Evolutionary conservation across 163 green algal genomes (phyloP), one percentile per base, ranked within the genome.

Genomic region (Chlorella variabilis): DNA sequence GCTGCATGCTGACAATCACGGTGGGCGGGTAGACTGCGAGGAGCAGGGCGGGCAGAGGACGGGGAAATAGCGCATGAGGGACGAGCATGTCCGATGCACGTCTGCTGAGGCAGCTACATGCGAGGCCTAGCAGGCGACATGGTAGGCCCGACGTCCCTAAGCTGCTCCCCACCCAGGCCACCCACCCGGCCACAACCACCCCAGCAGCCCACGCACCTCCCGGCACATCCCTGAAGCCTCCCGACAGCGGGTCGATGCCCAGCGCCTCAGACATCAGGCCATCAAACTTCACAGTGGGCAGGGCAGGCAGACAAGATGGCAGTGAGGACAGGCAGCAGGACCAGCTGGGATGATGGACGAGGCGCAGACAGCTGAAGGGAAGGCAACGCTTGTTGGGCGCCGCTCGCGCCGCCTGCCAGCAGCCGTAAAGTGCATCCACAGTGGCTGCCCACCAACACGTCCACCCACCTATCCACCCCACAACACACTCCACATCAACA

Each of bases 21-120:
- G 73, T 38, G 38, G 73, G 73, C 54, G 73, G 73, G 56, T 80
- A 80, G 27, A 70, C 73, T 80, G 73, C 73, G n/a, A 77, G 48
- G 25, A 67, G n/a, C 21, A n/a, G 9, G 38, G 66, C 34, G 2
- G 20, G 36, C 11, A 54, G 25, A 1, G 49, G 39, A 27, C 18
- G 29, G 21, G n/a, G 27, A 39, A 3, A 2, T 1, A n/a, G n/a
- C 41, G 11, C 21, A 5, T 48, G 25, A 23, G 67, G 41, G 29
- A 39, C 34, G 8, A 5, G 36, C 7, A 6, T 1, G 45, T n/a
- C n/a, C n/a, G n/a, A n/a, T n/a, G n/a, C n/a, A n/a, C n/a, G n/a
- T n/a, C n/a, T n/a, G n/a, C n/a, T n/a, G n/a, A n/a, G n/a, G n/a
- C 38, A 36, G 38, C 25, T 54, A 38, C 33, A 38, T 9, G 29